Evolutionary conservation across 2,329 filamentous ascomycete genomes (phyloP), one percentile per base, ranked within the genome.

Genomic region (Pyrenochaeta sp.): DNA sequence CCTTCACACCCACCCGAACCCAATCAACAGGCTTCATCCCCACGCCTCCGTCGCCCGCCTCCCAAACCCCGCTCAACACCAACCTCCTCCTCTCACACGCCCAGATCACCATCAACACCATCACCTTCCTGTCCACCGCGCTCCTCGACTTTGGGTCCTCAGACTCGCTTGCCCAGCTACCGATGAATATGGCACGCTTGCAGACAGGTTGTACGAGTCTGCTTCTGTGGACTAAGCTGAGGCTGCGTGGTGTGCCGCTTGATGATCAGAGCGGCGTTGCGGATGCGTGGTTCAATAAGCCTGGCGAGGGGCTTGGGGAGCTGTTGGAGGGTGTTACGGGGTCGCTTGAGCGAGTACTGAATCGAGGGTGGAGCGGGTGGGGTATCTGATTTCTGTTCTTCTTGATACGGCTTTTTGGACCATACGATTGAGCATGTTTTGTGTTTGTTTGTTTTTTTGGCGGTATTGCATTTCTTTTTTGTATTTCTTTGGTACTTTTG

Each of bases 191-290:
- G 6, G 29, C 34, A 1, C 50, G 60, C 11, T 64, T 62, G 44
- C 61, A 68, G 35, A 53, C 54, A 3, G 67, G 68, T 26, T 66
- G 63, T 19, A 47, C 41, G 6, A 64, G 61, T 13, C 34, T 69
- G 17, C 51, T 69, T 9, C 59, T 62, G 6, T 71, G 67, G 67
- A 56, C 62, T 1, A 69, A 69, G 39, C 59, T 65, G 34, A 51
- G 58, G 3, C 41, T 70, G 1, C 60, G 58, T 11, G 58, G 54
- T 26, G 51, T 52, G 1, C 18, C 51, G 10, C 27, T 55, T 1
- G 60, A 64, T 2, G 51, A 47, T 3, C 49, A 48, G 4, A 55
- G 48, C 23, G 50, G 41, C 11, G 31, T 52, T 13, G 38, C 50
- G 9, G 43, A 48, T 8, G 19, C 43, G 3, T 53, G 46, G 32